phyloP scores from a whole-genome alignment of 2,329 filamentous ascomycete species.

The Acephala macrosclerotiorum region DNA sequence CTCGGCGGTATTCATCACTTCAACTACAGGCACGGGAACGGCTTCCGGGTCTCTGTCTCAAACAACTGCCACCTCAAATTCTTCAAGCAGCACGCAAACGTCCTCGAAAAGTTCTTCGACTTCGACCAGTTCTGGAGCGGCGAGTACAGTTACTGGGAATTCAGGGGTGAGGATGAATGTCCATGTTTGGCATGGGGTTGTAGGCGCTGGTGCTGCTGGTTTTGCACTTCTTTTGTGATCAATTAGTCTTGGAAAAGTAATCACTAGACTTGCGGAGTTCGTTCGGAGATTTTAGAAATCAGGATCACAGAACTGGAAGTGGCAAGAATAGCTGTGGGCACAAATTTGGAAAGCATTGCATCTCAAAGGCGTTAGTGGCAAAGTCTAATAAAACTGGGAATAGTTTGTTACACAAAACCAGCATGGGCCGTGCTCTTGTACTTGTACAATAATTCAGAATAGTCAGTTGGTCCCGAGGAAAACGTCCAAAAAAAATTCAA shows the following conservation, averaged over 20 bases:
- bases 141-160: neutral
- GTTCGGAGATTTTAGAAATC: neutral
- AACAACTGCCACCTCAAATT: neutral
- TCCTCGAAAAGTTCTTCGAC: neutral
- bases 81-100: conserved; percentile 2
- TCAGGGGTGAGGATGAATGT: neutral
- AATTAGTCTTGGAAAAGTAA: neutral
- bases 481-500: too few relatives aligned
- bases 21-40: neutral
- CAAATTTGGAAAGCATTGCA: neutral
- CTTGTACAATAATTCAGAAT: neutral
- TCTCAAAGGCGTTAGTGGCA: neutral
- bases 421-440: neutral
- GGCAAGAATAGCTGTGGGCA: neutral
- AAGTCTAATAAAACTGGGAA: neutral
- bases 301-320: neutral
- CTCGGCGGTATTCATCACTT: conserved; percentile 4
- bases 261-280: neutral
- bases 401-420: neutral
- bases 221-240: conserved; percentile 28
- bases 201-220: conserved; percentile 24
- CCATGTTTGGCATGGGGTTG: conserved; percentile 1
- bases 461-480: too few relatives aligned
- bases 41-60: neutral
- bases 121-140: neutral